Evolutionary conservation across 1,284 basidiomycete species (phyloP), one percentile per base, ranked within the genome.

Genomic region (Ceratobasidium sp.): DNA sequence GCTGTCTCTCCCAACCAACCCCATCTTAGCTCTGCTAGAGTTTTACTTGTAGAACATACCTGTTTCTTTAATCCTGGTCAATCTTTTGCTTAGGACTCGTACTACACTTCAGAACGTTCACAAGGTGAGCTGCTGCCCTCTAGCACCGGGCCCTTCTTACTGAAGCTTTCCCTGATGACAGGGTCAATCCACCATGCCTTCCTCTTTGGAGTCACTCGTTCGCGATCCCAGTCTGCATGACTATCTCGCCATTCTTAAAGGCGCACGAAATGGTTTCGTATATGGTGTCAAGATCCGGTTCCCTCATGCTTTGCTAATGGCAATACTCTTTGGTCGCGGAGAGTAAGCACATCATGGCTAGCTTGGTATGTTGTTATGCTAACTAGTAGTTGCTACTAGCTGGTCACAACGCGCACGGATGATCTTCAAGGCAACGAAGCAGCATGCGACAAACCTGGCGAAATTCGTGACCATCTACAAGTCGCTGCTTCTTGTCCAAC

Each of bases 301-400:
- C 80, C 98, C 98, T n/a, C 98, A 99, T 87, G 97, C 98, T 1
- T 85, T 99, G 30, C 92, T 99, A 72, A 99, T 99, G 97, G 92
- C 95, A n/a, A 88, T 98, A 74, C 85, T 99, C 32, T 99, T 99
- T 79, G 92, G 92, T 35, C 88, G 91, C 74, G 93, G 93, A 84
- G 89, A 93, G 92, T 95, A 77, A 81, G 92, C 88, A 0, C 59
- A 46, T 57, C 35, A n/a, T 28, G 43, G 18, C 32, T 28, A 14
- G 59, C 16, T 32, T 28, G 59, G 9, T 21, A 41, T 64, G 47
- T 38, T 41, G 59, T 14, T 50, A 57, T 43, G 46, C 67, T 78
- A n/a, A 77, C 43, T 16, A 18, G 35, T 38, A 11, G 46, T 64
- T 44, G 49, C 21, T 71, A n/a, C 75, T 55, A 94, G 93, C 78